Evolutionary conservation across 2,329 filamentous ascomycete genomes (phyloP).

Genomic region (Mycocentrospora acerina): DNA sequence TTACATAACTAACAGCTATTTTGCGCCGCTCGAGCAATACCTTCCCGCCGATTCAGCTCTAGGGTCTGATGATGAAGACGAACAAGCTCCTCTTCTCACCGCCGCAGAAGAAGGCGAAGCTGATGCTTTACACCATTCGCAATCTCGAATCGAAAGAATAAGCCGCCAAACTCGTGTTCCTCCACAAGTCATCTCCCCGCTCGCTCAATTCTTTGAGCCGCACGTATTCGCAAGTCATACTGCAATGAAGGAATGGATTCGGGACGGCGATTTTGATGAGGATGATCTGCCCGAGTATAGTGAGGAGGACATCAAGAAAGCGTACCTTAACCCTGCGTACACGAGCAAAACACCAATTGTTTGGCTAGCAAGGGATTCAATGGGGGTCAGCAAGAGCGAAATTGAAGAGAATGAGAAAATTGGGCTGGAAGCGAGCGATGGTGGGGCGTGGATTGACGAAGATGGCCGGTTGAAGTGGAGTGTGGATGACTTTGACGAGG

Average conservation of each 20-base stretch:
- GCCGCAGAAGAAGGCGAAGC: conserved; percentile 35
- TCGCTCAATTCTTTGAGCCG: conserved; percentile 39
- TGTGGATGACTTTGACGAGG: conserved; percentile 31
- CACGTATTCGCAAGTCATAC: conserved; percentile 38
- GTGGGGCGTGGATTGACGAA: conserved; percentile 39
- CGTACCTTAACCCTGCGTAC: conserved; percentile 38
- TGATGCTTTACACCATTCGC: conserved; percentile 16
- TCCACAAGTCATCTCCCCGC: conserved; percentile 23
- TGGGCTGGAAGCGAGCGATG: conserved; percentile 31
- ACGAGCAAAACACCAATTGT: conserved; percentile 36
- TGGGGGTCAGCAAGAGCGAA: conserved; percentile 36
- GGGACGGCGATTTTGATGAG: conserved; percentile 32
- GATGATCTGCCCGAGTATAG: conserved; percentile 36
- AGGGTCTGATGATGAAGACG: conserved; percentile 23
- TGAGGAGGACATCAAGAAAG: conserved; percentile 36
- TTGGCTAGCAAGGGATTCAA: conserved; percentile 36
- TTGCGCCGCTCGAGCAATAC: conserved; percentile 38
- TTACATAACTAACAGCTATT: conserved; percentile 35
- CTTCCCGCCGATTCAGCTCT: conserved; percentile 36
- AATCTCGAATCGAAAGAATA: conserved; percentile 29
- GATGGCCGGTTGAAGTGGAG: conserved; percentile 33
- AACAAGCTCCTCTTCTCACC: conserved; percentile 32
- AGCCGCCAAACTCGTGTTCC: conserved; percentile 28
- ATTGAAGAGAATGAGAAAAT: conserved; percentile 31
- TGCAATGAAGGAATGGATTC: conserved; percentile 37